A percentile compares a stretch with the other conserved stretches of the same genome.
These are phyloP conservation scores for Sporisorium iseilematis-ciliati DNA, from an alignment of 1,284 basidiomycete genomes.

Conservation along the genomic window DNA sequence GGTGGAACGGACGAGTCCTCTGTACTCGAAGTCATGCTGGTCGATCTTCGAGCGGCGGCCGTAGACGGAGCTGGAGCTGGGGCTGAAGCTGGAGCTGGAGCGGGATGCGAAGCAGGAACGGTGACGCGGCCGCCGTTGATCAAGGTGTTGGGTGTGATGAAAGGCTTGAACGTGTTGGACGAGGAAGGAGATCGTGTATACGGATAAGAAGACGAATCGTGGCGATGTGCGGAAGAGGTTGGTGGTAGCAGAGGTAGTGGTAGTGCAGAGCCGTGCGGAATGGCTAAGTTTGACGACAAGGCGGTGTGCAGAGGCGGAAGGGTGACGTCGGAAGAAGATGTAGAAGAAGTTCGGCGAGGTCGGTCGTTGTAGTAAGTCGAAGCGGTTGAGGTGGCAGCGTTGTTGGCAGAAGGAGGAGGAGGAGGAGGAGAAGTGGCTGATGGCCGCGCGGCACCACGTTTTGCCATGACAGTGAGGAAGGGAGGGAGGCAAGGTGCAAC, in stretches of 20 bases:
- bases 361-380: conserved; percentile 6
- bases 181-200: conserved; percentile 6
- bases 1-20: conserved; percentile 8
- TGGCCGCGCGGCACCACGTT: conserved; percentile 19
- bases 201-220: conserved; percentile 7
- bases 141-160: not conserved
- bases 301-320: conserved; percentile 40
- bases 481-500: not conserved
- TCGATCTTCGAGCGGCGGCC: not conserved
- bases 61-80: not conserved
- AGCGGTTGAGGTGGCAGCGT: not conserved
- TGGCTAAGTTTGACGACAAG: conserved; percentile 8
- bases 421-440: conserved; percentile 9
- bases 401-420: conserved; percentile 8
- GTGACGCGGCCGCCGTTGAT: conserved; percentile 23
- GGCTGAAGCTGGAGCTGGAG: not conserved
- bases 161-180: not conserved
- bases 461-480: conserved; percentile 23
- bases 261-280: conserved; percentile 24
- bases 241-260: conserved; percentile 34
- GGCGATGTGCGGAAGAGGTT: conserved; percentile 6
- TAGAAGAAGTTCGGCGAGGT: conserved; percentile 15
- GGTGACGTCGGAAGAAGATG: conserved; percentile 20
- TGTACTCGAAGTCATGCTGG: conserved; percentile 23
- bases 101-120: conserved; percentile 1